These are phyloP conservation scores for Macrolepiota fuliginosa DNA, from an alignment of 768 basidiomycete genomes.

Conservation along the genomic window DNA sequence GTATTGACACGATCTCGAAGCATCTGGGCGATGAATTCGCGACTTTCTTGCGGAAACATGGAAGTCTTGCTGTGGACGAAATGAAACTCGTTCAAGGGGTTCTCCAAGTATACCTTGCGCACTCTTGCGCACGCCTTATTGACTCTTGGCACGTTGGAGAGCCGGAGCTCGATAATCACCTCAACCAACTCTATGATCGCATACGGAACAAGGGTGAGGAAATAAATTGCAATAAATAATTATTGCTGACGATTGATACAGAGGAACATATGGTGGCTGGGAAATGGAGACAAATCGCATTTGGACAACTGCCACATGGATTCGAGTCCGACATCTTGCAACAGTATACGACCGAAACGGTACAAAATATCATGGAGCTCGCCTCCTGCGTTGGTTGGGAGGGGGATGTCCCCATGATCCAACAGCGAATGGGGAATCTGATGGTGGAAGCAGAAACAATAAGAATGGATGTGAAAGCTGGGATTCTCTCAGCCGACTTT, in stretches of 20 bases:
- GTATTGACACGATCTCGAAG: constrained; percentile 22
- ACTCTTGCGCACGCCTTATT: constrained; percentile 30
- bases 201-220: neutral
- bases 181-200: constrained; percentile 22
- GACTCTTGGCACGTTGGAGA: constrained; percentile 37
- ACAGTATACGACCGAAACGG: neutral
- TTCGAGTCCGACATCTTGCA: neutral
- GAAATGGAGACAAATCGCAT: constrained; percentile 51
- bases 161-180: constrained; percentile 29
- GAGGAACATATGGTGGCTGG: constrained; percentile 30
- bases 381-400: neutral
- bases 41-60: constrained; percentile 1
- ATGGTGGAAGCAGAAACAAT: constrained; percentile 1
- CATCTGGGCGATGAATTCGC: constrained; percentile 15
- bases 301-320: constrained; percentile 3
- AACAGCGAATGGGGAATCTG: neutral
- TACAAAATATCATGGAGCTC: neutral
- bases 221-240: neutral
- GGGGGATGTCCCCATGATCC: neutral
- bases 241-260: neutral
- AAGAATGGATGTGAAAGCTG: neutral
- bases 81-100: constrained; percentile 6
- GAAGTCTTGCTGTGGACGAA: neutral
- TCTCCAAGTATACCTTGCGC: constrained; percentile 9
- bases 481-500: neutral